phyloP scores from a whole-genome alignment of 768 basidiomycete genomes.

The Glaciozyma antarctica region DNA sequence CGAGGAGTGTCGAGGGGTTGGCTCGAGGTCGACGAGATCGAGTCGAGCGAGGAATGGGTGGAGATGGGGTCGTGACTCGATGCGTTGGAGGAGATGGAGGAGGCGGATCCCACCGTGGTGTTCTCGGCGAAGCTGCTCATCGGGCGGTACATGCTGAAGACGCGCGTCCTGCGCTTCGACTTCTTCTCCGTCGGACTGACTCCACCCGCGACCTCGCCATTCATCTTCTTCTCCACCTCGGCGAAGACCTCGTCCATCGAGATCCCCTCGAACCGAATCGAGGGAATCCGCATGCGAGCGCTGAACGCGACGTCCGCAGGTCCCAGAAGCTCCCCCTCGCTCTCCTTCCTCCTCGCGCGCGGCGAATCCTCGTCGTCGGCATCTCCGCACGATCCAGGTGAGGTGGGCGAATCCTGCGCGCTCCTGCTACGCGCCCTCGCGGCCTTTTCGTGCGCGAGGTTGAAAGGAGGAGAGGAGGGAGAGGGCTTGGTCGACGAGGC shows the following conservation, averaged over 20 bases:
- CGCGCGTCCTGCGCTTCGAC: constrained; percentile 16
- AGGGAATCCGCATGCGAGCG: constrained; percentile 19
- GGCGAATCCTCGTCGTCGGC: constrained; percentile 26
- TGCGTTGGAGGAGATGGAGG: too few species aligned
- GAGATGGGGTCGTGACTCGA: too few species aligned
- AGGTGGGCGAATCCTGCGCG: neutral
- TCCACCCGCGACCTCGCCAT: neutral
- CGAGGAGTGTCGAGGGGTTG: constrained; percentile 6
- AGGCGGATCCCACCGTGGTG: too few species aligned
- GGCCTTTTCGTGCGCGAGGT: constrained; percentile 15
- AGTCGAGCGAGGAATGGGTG: neutral
- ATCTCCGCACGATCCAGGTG: constrained; percentile 5
- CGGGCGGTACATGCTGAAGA: constrained; percentile 21
- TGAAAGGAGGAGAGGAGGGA: constrained; percentile 19
- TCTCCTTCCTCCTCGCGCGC: neutral
- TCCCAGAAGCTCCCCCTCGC: neutral
- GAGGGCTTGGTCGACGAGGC: constrained; percentile 14
- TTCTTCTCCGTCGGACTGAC: neutral
- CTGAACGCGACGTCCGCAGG: neutral
- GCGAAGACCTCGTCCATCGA: constrained; percentile 33
- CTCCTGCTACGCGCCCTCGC: neutral
- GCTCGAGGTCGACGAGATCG: neutral
- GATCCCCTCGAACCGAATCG: constrained; percentile 30
- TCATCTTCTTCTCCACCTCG: constrained; percentile 30
- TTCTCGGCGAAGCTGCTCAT: neutral